These are phyloP conservation scores for Blastobotrys americana DNA, from an alignment of 805 yeast genomes.

Conservation along the genomic window DNA sequence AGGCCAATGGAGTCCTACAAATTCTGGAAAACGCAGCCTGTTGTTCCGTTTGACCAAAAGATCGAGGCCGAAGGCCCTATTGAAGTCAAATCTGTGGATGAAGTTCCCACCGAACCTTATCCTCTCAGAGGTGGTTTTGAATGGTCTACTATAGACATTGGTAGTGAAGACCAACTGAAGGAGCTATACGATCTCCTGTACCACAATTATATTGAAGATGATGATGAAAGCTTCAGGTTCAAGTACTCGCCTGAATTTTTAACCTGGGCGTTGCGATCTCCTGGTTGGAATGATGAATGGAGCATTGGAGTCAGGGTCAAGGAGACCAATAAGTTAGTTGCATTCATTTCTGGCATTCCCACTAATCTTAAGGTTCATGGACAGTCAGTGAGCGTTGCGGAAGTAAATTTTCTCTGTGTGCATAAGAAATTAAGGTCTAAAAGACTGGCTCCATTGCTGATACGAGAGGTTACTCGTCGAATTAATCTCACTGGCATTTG, in stretches of 20 bases:
- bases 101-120: slow-evolving; percentile 63
- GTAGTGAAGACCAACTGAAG: slow-evolving; percentile 47
- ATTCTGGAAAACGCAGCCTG: slow-evolving; percentile 98
- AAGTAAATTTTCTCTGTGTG: slow-evolving; percentile 88
- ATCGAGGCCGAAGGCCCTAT: slow-evolving; percentile 74
- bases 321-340: slow-evolving; percentile 69
- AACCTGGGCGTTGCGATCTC: slow-evolving; percentile 89
- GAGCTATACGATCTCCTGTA: slow-evolving; percentile 76
- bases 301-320: slow-evolving; percentile 88
- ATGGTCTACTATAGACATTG: slow-evolving; percentile 75
- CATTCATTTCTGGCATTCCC: slow-evolving; percentile 90
- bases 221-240: slow-evolving; percentile 85
- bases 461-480: slow-evolving; percentile 89
- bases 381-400: slow-evolving; percentile 46
- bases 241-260: slow-evolving; percentile 77
- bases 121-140: slow-evolving; percentile 74
- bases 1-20: slow-evolving; percentile 76
- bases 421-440: slow-evolving; percentile 92
- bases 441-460: slow-evolving; percentile 87
- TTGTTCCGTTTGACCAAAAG: slow-evolving; percentile 63
- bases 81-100: slow-evolving; percentile 63
- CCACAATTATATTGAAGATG: slow-evolving; percentile 92
- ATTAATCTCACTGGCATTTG: slow-evolving; percentile 78
- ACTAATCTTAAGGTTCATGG: slow-evolving; percentile 52
- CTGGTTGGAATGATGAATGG: slow-evolving; percentile 89